Evolutionary conservation across 192 early-diverging fungal species (phyloP), one percentile per base, ranked within the genome.

Genomic region (Borealophlyctis nickersoniae): DNA sequence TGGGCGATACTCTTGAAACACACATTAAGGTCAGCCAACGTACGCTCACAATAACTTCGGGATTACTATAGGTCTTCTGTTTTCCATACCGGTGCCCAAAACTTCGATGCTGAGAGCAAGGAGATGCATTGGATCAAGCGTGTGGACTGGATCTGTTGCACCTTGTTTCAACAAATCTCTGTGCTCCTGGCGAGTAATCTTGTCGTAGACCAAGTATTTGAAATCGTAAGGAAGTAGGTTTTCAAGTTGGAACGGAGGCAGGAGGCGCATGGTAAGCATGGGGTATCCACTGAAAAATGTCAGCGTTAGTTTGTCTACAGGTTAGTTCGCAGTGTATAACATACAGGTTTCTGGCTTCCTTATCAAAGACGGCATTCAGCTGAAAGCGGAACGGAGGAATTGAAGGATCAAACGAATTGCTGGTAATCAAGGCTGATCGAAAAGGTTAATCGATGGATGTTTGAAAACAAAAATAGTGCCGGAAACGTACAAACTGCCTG

Each of bases 171-270:
- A 62, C 30, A 73, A 66, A 2, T 85, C 85, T 3, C 76, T 72
- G 70, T 86, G 85, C 53, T 92, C 81, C 69, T 93, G 87, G 22
- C 75, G 67, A 1, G 81, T 52, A 39, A 61, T 80, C 59, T 88
- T 86, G 68, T 94, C 94, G 52, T 86, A 73, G 13, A 99, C 81
- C n/a, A 75, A 76, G 54, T 92, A 91, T 22, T 83, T 79, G 65
- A 94, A 77, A 56, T 92, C 83, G 69, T 90, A 97, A 0, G 97
- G 97, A 31, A 99, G 75, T 24, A 98, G 74, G 63, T 99, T 99
- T 78, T 99, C 97, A 29, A 99, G 80, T 75, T 92, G 89, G 63
- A 88, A 89, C 33, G 94, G 94, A 53, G 79, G 70, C 3, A 79
- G 28, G 1, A 84, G 51, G 62, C 64, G 60, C 33, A 81, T 74